Conservation (phyloP, 1,139 yeast species). For the Hanseniaspora uvarum region DNA sequence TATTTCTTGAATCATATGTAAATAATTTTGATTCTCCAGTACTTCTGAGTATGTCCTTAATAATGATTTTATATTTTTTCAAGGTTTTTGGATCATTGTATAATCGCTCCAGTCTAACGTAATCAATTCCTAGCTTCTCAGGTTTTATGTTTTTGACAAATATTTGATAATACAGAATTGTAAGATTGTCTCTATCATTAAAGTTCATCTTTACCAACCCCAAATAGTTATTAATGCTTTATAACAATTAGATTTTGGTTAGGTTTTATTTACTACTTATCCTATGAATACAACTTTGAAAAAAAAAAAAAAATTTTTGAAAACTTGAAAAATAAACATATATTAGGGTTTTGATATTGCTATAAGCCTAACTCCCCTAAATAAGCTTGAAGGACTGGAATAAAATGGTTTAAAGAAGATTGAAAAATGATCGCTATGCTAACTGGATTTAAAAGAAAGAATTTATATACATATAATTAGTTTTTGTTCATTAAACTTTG, state of each 20-base stretch:
- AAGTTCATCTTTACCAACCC: background rate
- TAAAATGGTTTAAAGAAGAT: no score
- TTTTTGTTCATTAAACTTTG: slow-evolving; percentile 67
- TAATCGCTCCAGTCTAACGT: background rate
- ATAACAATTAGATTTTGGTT: background rate
- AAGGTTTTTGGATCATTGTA: slow-evolving; percentile 9
- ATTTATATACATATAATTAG: background rate
- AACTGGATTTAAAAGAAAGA: no score
- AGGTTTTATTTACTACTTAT: background rate
- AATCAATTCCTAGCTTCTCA: background rate
- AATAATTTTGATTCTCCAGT: background rate
- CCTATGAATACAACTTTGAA: background rate
- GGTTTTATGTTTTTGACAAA: background rate
- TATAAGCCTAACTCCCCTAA: no score
- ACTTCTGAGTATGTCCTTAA: slow-evolving; percentile 6
- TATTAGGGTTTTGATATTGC: no score
- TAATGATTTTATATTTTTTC: slow-evolving; percentile 7
- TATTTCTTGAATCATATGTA: background rate
- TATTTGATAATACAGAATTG: background rate
- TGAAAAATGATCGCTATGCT: no score
- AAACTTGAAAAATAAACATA: no score
- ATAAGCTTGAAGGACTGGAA: no score
- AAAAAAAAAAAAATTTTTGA: background rate
- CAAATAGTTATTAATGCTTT: background rate
- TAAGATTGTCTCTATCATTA: slow-evolving; percentile 6